Percentiles rank a stretch among this genome's conserved stretches.
Evolutionary conservation across 805 yeast genomes (phyloP).

Genomic region (Danielia oregonensis): DNA sequence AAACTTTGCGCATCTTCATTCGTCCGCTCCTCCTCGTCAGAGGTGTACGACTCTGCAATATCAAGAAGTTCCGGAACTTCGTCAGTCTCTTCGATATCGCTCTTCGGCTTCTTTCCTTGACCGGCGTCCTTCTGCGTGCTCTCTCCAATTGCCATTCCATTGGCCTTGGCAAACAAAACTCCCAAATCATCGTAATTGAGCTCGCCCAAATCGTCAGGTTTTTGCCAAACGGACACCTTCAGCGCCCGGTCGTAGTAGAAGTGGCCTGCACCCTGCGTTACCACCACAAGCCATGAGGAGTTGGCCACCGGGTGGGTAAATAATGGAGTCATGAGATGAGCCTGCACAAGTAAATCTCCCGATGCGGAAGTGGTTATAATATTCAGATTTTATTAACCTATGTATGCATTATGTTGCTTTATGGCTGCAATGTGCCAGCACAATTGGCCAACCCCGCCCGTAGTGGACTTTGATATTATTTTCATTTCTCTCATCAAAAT

Average conservation of each 20-base stretch:
- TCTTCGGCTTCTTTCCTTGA: neutral
- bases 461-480: too few species aligned
- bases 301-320: slow-evolving; percentile 9
- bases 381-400: too few species aligned
- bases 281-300: slow-evolving; percentile 26
- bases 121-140: neutral
- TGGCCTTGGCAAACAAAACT: slow-evolving; percentile 24
- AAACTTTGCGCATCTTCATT: neutral
- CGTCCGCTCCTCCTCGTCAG: neutral
- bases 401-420: too few species aligned
- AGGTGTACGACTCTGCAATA: neutral
- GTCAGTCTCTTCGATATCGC: neutral
- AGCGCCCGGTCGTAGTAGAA: slow-evolving; percentile 26
- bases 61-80: slow-evolving; percentile 1
- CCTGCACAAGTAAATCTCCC: too few species aligned
- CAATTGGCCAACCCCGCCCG: too few species aligned
- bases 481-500: too few species aligned
- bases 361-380: too few species aligned
- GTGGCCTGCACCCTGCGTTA: slow-evolving; percentile 25
- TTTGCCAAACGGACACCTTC: slow-evolving; percentile 31
- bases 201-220: slow-evolving; percentile 12
- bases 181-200: slow-evolving; percentile 30
- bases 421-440: too few species aligned
- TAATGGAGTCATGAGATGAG: neutral
- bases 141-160: slow-evolving; percentile 14